Percentiles rank a stretch among this genome's conserved stretches.
These are phyloP conservation scores for Inga leiocalycina DNA, from an alignment of 306 rosid genomes.

Conservation along the genomic window DNA sequence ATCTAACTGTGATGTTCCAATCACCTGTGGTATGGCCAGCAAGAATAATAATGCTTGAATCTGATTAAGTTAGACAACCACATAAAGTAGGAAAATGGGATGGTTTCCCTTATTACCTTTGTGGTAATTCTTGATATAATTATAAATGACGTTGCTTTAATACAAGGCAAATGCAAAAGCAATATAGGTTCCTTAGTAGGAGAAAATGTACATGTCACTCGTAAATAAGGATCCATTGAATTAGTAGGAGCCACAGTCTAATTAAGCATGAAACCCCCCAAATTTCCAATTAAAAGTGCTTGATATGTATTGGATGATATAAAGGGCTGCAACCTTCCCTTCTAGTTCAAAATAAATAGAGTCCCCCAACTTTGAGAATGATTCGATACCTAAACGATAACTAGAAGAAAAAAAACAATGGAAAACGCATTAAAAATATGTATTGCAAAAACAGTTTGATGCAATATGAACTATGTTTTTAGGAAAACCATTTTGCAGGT, in stretches of 20 bases:
- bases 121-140: too few species aligned
- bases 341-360: background rate
- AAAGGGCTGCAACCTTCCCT: background rate
- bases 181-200: background rate
- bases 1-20: background rate
- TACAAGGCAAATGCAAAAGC: too few species aligned
- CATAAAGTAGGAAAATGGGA: too few species aligned
- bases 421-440: too few species aligned
- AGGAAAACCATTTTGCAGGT: too few species aligned
- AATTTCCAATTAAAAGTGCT: background rate
- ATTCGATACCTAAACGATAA: background rate
- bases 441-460: too few species aligned
- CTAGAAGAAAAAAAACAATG: background rate
- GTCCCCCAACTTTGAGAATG: background rate
- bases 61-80: too few species aligned
- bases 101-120: too few species aligned
- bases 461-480: too few species aligned
- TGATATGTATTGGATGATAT: background rate
- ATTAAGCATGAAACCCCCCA: background rate
- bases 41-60: background rate
- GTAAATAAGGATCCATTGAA: background rate
- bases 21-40: background rate
- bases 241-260: background rate
- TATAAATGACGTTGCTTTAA: too few species aligned
- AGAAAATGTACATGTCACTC: background rate